Conservation (phyloP, 2,329 filamentous ascomycete species). For the Cladorrhinum sp. region DNA sequence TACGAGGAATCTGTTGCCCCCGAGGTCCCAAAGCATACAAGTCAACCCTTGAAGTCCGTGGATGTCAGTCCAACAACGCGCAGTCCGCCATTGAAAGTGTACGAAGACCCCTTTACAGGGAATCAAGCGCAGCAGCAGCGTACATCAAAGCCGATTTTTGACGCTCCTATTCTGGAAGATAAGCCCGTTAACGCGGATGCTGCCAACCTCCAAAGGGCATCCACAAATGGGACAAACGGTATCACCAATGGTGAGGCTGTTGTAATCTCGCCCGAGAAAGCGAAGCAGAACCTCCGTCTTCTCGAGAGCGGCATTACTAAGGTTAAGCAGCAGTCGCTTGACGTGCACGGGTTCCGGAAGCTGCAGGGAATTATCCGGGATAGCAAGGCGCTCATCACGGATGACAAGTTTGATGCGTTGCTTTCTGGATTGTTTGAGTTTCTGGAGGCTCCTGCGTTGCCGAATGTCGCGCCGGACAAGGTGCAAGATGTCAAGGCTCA, state of each 20-base stretch:
- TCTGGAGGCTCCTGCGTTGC: constrained; percentile 56
- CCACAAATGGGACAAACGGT: constrained; percentile 20
- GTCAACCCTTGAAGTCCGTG: neutral
- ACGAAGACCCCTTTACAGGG: constrained; percentile 59
- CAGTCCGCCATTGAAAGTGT: constrained; percentile 49
- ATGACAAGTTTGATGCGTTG: constrained; percentile 67
- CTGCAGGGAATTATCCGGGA: constrained; percentile 72
- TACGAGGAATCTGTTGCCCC: constrained; percentile 10
- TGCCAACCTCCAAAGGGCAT: constrained; percentile 31
- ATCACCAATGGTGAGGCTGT: constrained; percentile 15
- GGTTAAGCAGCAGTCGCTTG: constrained; percentile 67
- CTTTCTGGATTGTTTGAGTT: constrained; percentile 68
- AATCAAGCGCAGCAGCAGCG: constrained; percentile 35
- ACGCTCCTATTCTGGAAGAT: constrained; percentile 55
- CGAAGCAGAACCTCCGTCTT: constrained; percentile 57
- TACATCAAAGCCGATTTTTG: constrained; percentile 45
- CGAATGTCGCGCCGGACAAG: constrained; percentile 58
- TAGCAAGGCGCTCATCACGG: constrained; percentile 58
- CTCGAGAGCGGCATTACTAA: constrained; percentile 72
- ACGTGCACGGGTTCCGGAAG: constrained; percentile 77
- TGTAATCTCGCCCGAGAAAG: constrained; percentile 48
- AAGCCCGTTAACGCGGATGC: constrained; percentile 58
- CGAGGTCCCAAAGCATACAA: neutral
- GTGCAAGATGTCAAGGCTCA: constrained; percentile 71
- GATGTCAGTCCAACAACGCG: constrained; percentile 22